Evolutionary conservation across 768 basidiomycete species (phyloP).

Genomic region (Leccinum uliginosum): DNA sequence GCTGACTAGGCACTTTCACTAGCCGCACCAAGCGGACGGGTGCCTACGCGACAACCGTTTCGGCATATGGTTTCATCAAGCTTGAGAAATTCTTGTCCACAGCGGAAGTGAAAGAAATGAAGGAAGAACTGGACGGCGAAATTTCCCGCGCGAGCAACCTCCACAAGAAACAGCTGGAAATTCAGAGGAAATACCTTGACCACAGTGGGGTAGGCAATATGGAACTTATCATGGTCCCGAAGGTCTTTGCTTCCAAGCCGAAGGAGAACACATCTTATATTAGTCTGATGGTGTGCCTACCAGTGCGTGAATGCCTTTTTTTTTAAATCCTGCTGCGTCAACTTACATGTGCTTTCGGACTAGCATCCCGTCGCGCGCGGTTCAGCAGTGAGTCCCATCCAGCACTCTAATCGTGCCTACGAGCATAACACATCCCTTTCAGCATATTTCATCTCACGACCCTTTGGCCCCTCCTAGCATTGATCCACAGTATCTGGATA

Average conservation of each 20-base stretch:
- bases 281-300: slow-evolving; percentile 5
- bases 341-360: not conserved
- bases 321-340: not conserved
- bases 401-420: too few species aligned
- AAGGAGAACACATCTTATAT: slow-evolving; percentile 11
- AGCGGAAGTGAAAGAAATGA: slow-evolving; percentile 10
- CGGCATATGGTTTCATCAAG: slow-evolving; percentile 18
- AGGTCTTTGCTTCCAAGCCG: slow-evolving; percentile 8
- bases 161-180: slow-evolving; percentile 13
- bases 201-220: slow-evolving; percentile 8
- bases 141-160: slow-evolving; percentile 5
- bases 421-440: not conserved
- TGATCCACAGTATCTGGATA: slow-evolving; percentile 13
- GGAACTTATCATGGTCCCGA: slow-evolving; percentile 17
- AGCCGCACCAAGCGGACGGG: slow-evolving; percentile 13
- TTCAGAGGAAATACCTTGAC: slow-evolving; percentile 8
- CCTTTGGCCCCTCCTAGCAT: slow-evolving; percentile 12
- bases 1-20: not conserved
- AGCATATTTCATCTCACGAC: slow-evolving; percentile 16
- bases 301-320: not conserved
- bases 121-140: slow-evolving; percentile 8
- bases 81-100: slow-evolving; percentile 10
- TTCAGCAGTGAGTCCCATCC: slow-evolving; percentile 8
- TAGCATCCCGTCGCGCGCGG: slow-evolving; percentile 19
- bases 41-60: slow-evolving; percentile 13